A percentile compares a stretch with the other conserved stretches of the same genome.
phyloP scores from a whole-genome alignment of 495 filamentous ascomycete species.

The Entonaema liquescens region DNA sequence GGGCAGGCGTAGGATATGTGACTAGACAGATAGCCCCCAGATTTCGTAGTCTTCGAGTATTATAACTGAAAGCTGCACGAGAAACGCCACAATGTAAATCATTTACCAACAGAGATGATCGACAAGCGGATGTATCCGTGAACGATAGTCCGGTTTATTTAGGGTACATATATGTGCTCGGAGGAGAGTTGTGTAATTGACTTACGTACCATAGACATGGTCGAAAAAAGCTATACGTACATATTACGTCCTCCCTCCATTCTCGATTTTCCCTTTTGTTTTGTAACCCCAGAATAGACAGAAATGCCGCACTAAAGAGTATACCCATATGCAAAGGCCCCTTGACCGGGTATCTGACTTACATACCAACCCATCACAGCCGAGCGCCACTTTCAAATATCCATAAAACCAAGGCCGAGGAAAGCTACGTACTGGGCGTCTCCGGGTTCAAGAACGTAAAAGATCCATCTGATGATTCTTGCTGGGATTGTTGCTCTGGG shows the following conservation, averaged over 20 bases:
- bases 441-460: constrained; percentile 40
- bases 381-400: constrained; percentile 17
- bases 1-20: background rate
- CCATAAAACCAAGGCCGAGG: background rate
- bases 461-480: constrained; percentile 42
- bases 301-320: background rate
- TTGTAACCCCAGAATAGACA: constrained; percentile 1
- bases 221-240: constrained; percentile 3
- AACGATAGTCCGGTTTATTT: background rate
- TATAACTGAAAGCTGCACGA: background rate
- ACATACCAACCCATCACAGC: constrained; percentile 14
- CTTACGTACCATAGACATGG: constrained; percentile 17
- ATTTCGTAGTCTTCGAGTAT: background rate
- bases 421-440: constrained; percentile 26
- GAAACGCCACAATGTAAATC: background rate
- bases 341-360: constrained; percentile 34
- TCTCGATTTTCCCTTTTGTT: constrained; percentile 10
- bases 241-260: constrained; percentile 5
- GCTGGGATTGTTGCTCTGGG: constrained; percentile 48
- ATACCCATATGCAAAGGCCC: constrained; percentile 15
- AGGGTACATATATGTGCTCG: background rate
- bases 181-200: constrained; percentile 29
- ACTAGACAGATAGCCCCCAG: background rate
- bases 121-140: no score
- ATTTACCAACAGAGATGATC: background rate